A percentile compares a stretch with the other conserved stretches of the same genome.
phyloP scores from a whole-genome alignment of 345 rosid genomes.

The Pistacia vera region DNA sequence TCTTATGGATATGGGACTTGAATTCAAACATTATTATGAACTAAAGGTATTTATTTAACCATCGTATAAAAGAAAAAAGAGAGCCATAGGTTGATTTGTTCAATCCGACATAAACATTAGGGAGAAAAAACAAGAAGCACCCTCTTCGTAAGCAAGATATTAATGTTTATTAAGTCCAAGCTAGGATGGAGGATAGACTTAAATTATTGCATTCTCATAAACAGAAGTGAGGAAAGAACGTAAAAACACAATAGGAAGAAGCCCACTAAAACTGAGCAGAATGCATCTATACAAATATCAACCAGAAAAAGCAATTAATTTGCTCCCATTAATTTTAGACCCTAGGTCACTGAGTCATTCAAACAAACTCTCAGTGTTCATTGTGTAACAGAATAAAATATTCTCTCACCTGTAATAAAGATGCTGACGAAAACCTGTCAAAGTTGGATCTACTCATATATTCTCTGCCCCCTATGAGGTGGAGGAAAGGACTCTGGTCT shows the following conservation, averaged over 20 bases:
- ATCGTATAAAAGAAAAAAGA: too few relatives aligned
- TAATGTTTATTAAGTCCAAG: background rate
- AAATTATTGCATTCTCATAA: background rate
- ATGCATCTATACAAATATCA: background rate
- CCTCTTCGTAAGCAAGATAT: too few relatives aligned
- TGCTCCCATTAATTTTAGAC: background rate
- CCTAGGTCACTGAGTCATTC: background rate
- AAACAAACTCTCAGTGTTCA: background rate
- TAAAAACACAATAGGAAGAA: background rate
- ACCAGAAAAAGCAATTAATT: background rate
- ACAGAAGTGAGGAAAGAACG: background rate
- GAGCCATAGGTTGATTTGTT: too few relatives aligned
- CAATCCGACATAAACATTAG: too few relatives aligned
- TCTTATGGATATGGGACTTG: too few relatives aligned
- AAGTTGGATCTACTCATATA: constrained; percentile 84
- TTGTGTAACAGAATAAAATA: constrained; percentile 6
- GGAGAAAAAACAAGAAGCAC: too few relatives aligned
- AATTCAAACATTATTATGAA: too few relatives aligned
- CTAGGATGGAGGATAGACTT: background rate
- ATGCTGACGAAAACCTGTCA: constrained; percentile 58
- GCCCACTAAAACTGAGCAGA: background rate
- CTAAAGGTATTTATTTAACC: too few relatives aligned
- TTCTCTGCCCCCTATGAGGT: constrained; percentile 75
- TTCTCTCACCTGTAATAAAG: constrained; percentile 78
- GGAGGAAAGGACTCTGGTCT: constrained; percentile 52